Percentiles rank a stretch among this genome's conserved stretches.
Evolutionary conservation across 2,329 filamentous ascomycete genomes (phyloP).

Genomic region (Clonostachys solani): DNA sequence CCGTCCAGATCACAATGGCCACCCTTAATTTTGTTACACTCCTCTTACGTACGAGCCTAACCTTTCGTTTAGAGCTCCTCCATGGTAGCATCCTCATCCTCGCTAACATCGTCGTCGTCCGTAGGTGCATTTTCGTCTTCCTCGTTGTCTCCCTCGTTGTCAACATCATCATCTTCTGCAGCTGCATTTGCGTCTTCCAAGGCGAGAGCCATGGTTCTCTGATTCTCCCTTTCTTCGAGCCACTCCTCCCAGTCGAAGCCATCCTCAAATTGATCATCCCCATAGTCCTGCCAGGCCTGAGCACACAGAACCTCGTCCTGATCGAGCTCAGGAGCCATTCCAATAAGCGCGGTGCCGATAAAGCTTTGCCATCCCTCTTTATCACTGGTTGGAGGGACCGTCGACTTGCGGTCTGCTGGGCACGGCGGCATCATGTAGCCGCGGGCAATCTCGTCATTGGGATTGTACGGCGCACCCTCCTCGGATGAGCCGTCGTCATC

Average conservation of each 20-base stretch:
- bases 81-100: conserved; percentile 1
- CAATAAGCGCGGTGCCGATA: conserved; percentile 13
- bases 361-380: conserved; percentile 16
- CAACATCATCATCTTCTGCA: neutral
- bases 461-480: conserved; percentile 6
- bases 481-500: conserved; percentile 5
- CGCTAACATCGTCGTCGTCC: conserved; percentile 4
- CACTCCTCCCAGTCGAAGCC: too few relatives aligned
- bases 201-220: too few relatives aligned
- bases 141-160: conserved; percentile 3
- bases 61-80: too few relatives aligned
- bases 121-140: conserved; percentile 3
- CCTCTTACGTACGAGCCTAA: too few relatives aligned
- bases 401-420: conserved; percentile 2
- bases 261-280: too few relatives aligned
- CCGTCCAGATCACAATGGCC: too few relatives aligned
- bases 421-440: conserved; percentile 20
- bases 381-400: conserved; percentile 11
- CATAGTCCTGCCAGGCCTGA: too few relatives aligned
- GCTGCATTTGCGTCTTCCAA: too few relatives aligned
- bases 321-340: conserved; percentile 10
- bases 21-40: too few relatives aligned
- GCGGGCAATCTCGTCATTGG: conserved; percentile 24
- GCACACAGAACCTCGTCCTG: conserved; percentile 8
- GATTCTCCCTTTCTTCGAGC: too few relatives aligned